Base-by-base conservation (phyloP, 805 yeast species). In the Candida coleopterorum region DNA sequence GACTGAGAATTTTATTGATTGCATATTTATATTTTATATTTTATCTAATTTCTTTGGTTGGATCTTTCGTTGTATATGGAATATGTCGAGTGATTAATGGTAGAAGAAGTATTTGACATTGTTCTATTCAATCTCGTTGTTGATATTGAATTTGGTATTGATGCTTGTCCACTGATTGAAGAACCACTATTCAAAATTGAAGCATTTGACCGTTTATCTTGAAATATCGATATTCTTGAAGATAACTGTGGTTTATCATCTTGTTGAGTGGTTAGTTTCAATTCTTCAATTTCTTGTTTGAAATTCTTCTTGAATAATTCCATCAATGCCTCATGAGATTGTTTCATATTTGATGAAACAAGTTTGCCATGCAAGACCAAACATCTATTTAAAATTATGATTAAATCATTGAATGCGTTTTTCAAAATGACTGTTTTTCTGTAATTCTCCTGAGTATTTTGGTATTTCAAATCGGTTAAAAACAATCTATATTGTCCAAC, bases 401-500 rank as follows among this genome's bases (percentile, higher is more conserved):
- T 75, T 53, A 87, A 70, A 52, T 82, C 88, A 50, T 77, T 68
- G 58, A 85, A 85, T 7, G 85, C 77, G 38, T 52, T 64, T 42
- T 52, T 63, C 53, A 71, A 63, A 42, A 63, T 55, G 36, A 63
- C 53, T 26, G 63, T 44, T 34, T 55, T 55, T 18, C 53, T 49
- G 3, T 49, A 50, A 35, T 61, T 55, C 18, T 56, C 60, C 6
- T 56, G 58, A 40, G 55, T 58, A 6, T 57, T 64, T 21, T 50
- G 57, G 36, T 60, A 59, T 34, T 56, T 55, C 2, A 58, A 46
- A 33, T 68, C 71, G 25, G 56, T 58, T 52, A 84, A 75, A 53
- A 87, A 85, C 2, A 74, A 74, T 38, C 89, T 70, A 59, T 84
- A 87, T 53, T 83, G 87, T 2, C 86, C 85, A 44, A 87, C 85